These are phyloP conservation scores for Trichosanthes truncata DNA, from an alignment of 306 rosid genomes.

Conservation along the genomic window DNA sequence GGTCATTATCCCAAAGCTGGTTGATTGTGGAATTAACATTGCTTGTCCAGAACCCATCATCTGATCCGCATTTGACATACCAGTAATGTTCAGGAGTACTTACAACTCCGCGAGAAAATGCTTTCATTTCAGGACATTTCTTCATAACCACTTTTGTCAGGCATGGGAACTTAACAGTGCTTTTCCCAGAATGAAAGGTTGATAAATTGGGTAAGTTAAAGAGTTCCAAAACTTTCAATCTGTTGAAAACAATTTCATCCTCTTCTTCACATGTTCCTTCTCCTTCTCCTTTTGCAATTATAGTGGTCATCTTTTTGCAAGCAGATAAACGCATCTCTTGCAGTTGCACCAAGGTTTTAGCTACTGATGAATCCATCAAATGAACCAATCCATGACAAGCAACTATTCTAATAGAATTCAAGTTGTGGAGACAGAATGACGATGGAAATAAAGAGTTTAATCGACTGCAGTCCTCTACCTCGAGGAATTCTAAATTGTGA, in stretches of 20 bases:
- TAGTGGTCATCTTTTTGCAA: not conserved
- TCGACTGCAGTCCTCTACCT: not conserved
- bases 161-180: not conserved
- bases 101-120: not conserved
- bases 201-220: not conserved
- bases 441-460: not conserved
- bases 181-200: not conserved
- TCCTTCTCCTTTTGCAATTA: not conserved
- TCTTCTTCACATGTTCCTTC: not conserved
- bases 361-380: not conserved
- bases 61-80: not conserved
- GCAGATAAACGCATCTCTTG: not conserved
- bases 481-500: not conserved
- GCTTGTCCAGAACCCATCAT: not conserved
- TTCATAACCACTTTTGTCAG: not conserved
- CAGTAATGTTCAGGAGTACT: not conserved
- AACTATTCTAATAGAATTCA: not conserved
- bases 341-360: not conserved
- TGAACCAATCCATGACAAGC: not conserved
- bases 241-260: not conserved
- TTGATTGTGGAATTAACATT: not conserved
- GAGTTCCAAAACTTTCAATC: not conserved
- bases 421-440: not conserved
- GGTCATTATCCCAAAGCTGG: not conserved
- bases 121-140: not conserved